A percentile compares a stretch with the other conserved stretches of the same genome.
phyloP scores from a whole-genome alignment of 345 rosid genomes.

The Linum trigynum region DNA sequence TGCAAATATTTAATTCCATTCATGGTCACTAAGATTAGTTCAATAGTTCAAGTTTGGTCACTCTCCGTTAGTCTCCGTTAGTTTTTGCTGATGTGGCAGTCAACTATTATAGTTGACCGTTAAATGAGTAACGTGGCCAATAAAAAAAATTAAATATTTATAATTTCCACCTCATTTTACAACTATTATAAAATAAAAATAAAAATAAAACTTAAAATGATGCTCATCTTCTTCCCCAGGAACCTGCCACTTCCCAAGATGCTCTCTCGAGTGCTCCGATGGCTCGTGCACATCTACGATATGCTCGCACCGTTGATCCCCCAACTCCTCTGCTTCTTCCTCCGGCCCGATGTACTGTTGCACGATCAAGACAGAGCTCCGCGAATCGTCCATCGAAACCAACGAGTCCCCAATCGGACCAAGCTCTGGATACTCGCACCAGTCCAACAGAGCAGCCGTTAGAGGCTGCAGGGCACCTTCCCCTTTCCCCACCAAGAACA shows the following conservation, averaged over 20 bases:
- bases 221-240: neutral
- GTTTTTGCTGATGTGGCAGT: no score
- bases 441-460: constrained; percentile 32
- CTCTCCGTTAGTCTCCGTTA: no score
- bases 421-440: constrained; percentile 43
- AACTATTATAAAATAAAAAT: no score
- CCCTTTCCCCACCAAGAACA: constrained; percentile 49
- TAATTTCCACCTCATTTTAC: no score
- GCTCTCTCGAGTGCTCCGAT: constrained; percentile 1
- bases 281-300: neutral
- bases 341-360: constrained; percentile 30
- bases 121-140: no score
- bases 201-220: no score
- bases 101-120: no score
- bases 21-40: no score
- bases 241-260: neutral
- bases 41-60: no score
- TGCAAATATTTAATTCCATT: no score
- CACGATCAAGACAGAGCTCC: constrained; percentile 51
- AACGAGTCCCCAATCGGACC: constrained; percentile 51
- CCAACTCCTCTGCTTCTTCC: neutral
- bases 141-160: no score
- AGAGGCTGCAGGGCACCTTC: constrained; percentile 24
- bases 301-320: neutral
- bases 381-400: constrained; percentile 32